A percentile compares a stretch with the other conserved stretches of the same genome.
These are phyloP conservation scores for Sugiyamaella novakii DNA, from an alignment of 1,139 yeast genomes.

Conservation along the genomic window DNA sequence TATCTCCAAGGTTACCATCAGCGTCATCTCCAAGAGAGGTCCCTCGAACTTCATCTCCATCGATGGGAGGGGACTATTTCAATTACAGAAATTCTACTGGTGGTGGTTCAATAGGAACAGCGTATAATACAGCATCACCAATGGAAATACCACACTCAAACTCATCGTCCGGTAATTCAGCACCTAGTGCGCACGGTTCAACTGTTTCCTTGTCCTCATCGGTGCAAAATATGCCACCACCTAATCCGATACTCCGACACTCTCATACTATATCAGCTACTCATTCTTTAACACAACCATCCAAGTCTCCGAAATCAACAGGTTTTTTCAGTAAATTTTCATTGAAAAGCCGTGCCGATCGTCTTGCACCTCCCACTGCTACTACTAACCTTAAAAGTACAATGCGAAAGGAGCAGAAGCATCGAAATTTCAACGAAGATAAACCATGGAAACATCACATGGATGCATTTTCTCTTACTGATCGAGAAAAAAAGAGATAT, in stretches of 20 bases:
- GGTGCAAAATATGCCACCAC: neutral
- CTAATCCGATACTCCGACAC: too few relatives aligned
- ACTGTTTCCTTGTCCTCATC: slow-evolving; percentile 9
- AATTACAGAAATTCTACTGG: neutral
- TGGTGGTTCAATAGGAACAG: slow-evolving; percentile 1
- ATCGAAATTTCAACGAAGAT: slow-evolving; percentile 71
- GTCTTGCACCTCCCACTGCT: slow-evolving; percentile 3
- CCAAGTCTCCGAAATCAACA: slow-evolving; percentile 6
- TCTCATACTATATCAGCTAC: neutral
- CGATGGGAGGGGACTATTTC: slow-evolving; percentile 7
- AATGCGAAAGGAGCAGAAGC: slow-evolving; percentile 61
- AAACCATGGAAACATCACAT: slow-evolving; percentile 95
- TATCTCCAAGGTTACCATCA: neutral
- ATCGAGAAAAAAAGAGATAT: slow-evolving; percentile 78
- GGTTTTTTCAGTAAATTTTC: slow-evolving; percentile 11
- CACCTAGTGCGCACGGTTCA: neutral
- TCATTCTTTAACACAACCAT: neutral
- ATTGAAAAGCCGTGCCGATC: neutral
- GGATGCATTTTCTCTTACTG: slow-evolving; percentile 61
- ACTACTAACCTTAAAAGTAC: slow-evolving; percentile 42
- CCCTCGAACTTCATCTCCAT: slow-evolving; percentile 1
- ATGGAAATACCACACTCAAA: neutral
- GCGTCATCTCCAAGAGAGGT: slow-evolving; percentile 1
- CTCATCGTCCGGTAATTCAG: neutral
- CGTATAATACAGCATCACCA: neutral